Conservation (phyloP, 2,329 filamentous ascomycete genomes). For the Rutstroemia sp. region DNA sequence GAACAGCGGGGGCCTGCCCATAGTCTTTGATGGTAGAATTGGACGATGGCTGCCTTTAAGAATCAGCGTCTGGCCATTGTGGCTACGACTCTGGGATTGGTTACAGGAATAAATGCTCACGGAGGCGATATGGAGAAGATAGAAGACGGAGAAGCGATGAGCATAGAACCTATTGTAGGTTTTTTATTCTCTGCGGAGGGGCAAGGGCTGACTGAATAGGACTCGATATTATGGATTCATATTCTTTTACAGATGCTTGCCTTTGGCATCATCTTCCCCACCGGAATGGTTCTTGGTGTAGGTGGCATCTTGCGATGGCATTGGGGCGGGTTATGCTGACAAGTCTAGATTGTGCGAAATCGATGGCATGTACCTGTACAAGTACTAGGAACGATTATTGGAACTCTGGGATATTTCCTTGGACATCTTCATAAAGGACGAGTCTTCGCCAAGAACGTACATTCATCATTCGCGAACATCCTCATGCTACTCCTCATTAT, state of each 20-base stretch:
- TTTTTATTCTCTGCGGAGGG: not conserved
- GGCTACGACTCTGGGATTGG: conserved; percentile 8
- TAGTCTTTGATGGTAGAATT: not conserved
- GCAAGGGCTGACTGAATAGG: conserved; percentile 41
- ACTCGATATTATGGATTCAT: conserved; percentile 85
- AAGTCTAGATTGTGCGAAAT: conserved; percentile 70
- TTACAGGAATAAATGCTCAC: conserved; percentile 20
- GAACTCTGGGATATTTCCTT: conserved; percentile 79
- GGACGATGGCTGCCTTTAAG: not conserved
- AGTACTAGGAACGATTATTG: conserved; percentile 63
- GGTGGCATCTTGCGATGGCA: conserved; percentile 30
- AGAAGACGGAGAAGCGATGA: conserved; percentile 60
- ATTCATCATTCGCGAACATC: conserved; percentile 71
- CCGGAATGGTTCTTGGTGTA: conserved; percentile 93
- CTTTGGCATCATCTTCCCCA: conserved; percentile 87
- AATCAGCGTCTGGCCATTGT: not conserved
- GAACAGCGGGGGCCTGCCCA: not conserved
- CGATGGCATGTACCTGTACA: conserved; percentile 94
- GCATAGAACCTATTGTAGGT: conserved; percentile 65
- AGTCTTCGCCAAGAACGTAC: conserved; percentile 74
- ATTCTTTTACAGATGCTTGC: conserved; percentile 81
- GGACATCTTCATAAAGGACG: conserved; percentile 87
- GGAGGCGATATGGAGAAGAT: conserved; percentile 48
- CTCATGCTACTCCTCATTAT: conserved; percentile 71
- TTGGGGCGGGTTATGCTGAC: not conserved